Evolutionary conservation across 2,329 filamentous ascomycete species (phyloP).

Genomic region (Coniella vitis): DNA sequence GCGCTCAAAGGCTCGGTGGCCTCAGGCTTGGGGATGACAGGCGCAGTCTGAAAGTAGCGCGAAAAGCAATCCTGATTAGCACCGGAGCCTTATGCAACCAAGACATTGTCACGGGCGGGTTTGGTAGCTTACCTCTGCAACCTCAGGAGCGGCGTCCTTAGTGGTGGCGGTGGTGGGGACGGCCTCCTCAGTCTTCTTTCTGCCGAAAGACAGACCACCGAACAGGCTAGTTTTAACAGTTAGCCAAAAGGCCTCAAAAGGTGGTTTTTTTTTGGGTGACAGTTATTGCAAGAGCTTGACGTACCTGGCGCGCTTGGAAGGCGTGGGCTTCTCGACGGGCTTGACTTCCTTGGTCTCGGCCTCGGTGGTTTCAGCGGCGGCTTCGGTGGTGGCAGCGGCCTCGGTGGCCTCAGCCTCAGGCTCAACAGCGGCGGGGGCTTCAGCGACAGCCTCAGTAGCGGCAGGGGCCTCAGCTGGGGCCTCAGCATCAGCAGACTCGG

Average conservation of each 20-base stretch:
- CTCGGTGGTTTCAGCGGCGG: constrained; percentile 14
- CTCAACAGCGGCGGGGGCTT: constrained; percentile 26
- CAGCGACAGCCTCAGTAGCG: constrained; percentile 19
- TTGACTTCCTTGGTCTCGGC: constrained; percentile 25
- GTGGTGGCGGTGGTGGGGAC: constrained; percentile 31
- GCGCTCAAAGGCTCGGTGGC: constrained; percentile 49
- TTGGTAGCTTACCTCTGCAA: constrained; percentile 31
- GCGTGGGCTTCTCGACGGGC: constrained; percentile 36
- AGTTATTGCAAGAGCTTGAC: constrained; percentile 15
- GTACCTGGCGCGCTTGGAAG: constrained; percentile 47
- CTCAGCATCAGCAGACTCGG: constrained; percentile 22
- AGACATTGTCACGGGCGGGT: no score
- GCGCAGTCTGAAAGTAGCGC: constrained; percentile 32
- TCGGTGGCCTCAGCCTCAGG: constrained; percentile 8
- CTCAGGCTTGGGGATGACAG: constrained; percentile 54
- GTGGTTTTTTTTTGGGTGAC: no score
- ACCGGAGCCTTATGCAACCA: no score
- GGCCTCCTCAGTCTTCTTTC: constrained; percentile 48
- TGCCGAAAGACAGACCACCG: constrained; percentile 48
- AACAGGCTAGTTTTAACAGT: constrained; percentile 37
- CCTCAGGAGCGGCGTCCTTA: constrained; percentile 34
- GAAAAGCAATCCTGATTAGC: neutral
- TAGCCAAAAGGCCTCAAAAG: no score
- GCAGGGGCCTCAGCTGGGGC: constrained; percentile 26
- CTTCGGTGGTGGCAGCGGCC: constrained; percentile 22